A percentile compares a stretch with the other conserved stretches of the same genome.
Evolutionary conservation across 2,329 filamentous ascomycete genomes (phyloP).

Genomic region (Colletotrichum costaricense): DNA sequence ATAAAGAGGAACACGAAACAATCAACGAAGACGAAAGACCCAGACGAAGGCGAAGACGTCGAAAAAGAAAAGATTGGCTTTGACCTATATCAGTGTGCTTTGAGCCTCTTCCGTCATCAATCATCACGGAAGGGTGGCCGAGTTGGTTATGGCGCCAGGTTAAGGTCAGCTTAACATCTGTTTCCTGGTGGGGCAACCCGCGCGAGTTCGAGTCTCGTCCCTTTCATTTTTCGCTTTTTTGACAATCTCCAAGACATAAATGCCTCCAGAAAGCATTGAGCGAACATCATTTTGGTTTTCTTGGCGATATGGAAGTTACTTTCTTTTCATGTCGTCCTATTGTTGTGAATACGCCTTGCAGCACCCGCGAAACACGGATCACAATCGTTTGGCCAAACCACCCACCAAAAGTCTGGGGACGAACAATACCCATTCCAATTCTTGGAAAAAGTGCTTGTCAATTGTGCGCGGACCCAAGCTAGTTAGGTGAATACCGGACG

Average conservation of each 20-base stretch:
- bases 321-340: neutral
- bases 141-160: constrained; percentile 37
- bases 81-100: too few relatives aligned
- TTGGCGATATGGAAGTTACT: neutral
- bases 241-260: neutral
- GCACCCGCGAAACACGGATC: neutral
- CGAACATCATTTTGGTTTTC: neutral
- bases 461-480: neutral
- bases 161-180: constrained; percentile 37
- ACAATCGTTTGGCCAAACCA: too few relatives aligned
- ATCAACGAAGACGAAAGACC: too few relatives aligned
- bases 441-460: neutral
- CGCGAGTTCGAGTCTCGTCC: constrained; percentile 37
- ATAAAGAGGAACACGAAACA: too few relatives aligned
- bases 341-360: neutral
- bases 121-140: constrained; percentile 32
- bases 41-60: too few relatives aligned
- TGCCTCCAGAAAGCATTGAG: neutral
- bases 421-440: neutral
- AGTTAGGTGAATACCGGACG: neutral
- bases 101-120: accelerated
- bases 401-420: neutral
- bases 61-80: too few relatives aligned
- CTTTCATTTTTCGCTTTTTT: neutral
- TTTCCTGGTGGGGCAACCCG: constrained; percentile 34